Evolutionary conservation across 139 green algal species (phyloP).

Genomic region (Ettlia oleoabundans): DNA sequence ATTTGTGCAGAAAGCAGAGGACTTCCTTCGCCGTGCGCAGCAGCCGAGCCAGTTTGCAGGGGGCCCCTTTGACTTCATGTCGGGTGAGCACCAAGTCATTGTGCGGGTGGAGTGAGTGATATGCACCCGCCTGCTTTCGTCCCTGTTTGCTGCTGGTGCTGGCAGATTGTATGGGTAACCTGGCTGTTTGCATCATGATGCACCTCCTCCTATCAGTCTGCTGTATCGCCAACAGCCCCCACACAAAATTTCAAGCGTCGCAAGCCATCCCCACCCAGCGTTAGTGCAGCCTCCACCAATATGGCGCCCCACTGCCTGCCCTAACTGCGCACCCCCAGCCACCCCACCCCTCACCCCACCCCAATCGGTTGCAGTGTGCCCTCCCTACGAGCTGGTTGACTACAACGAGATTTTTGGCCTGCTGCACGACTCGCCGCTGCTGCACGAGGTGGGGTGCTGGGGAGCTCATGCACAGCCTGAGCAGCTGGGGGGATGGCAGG

Average conservation of each 20-base stretch:
- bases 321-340: background rate
- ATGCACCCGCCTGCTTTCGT: too few relatives aligned
- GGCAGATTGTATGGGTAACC: too few relatives aligned
- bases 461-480: too few relatives aligned
- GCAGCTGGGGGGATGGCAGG: too few relatives aligned
- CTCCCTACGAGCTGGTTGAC: constrained; percentile 89
- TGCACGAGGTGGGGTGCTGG: constrained; percentile 57
- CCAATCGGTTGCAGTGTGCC: constrained; percentile 64
- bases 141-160: too few relatives aligned
- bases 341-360: background rate
- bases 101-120: background rate
- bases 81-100: constrained; percentile 6
- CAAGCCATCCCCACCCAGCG: too few relatives aligned
- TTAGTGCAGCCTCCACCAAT: background rate
- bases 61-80: constrained; percentile 91
- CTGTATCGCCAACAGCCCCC: too few relatives aligned
- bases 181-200: too few relatives aligned
- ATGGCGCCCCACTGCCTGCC: background rate
- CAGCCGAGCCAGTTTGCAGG: constrained; percentile 53
- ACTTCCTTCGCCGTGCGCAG: constrained; percentile 67
- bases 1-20: constrained; percentile 70
- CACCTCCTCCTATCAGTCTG: too few relatives aligned
- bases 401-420: constrained; percentile 87
- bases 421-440: constrained; percentile 72
- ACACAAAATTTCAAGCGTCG: too few relatives aligned